These are phyloP conservation scores for Candida germanica DNA, from an alignment of 805 yeast genomes.

Conservation along the genomic window DNA sequence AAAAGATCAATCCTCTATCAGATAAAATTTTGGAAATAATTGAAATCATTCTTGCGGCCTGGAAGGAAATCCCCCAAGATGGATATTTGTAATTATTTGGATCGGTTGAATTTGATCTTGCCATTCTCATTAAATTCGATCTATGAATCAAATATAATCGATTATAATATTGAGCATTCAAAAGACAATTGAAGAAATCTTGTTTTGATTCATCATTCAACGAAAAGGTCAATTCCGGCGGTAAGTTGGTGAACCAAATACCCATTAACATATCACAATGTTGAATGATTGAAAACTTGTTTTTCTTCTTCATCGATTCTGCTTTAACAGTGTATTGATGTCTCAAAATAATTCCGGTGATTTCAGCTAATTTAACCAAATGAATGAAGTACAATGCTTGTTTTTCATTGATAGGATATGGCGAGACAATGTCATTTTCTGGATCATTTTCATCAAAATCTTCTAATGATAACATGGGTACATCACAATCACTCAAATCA, in stretches of 20 bases:
- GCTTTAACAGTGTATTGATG: conserved; percentile 72
- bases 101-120: conserved; percentile 35
- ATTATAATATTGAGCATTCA: conserved; percentile 70
- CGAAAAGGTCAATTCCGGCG: conserved; percentile 60
- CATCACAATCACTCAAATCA: conserved; percentile 71
- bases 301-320: conserved; percentile 47
- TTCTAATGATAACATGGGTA: conserved; percentile 62
- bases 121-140: conserved; percentile 57
- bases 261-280: conserved; percentile 77
- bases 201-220: conserved; percentile 53
- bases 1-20: conserved; percentile 46
- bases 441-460: conserved; percentile 58
- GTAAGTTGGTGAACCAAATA: conserved; percentile 68
- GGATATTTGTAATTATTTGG: conserved; percentile 53
- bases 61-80: conserved; percentile 79
- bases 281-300: conserved; percentile 46
- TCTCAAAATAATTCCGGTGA: conserved; percentile 64
- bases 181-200: conserved; percentile 53
- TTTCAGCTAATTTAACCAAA: conserved; percentile 63
- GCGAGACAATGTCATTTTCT: conserved; percentile 26
- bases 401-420: conserved; percentile 44
- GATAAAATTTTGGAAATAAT: conserved; percentile 56
- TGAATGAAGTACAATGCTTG: conserved; percentile 61
- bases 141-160: conserved; percentile 70
- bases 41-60: conserved; percentile 74